Evolutionary conservation across 768 basidiomycete genomes (phyloP).

Genomic region (Trametes gibbosa): DNA sequence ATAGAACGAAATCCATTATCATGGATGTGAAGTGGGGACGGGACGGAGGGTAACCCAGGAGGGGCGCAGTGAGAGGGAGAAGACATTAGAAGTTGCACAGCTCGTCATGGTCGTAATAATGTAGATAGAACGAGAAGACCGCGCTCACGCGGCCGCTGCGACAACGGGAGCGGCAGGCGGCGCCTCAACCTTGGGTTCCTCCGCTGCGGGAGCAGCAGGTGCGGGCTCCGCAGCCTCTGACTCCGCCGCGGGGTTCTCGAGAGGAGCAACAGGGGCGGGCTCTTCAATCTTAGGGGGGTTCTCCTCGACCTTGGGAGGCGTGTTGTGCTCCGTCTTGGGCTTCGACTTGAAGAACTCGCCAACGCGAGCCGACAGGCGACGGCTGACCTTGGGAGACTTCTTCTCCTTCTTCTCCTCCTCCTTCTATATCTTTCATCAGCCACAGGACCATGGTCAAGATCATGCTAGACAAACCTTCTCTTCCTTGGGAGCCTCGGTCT

Average conservation of each 20-base stretch:
- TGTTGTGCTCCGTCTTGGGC: conserved; percentile 58
- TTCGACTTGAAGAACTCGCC: conserved; percentile 80
- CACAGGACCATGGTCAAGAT: neutral
- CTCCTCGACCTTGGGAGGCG: conserved; percentile 84
- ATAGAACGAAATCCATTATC: conserved; percentile 26
- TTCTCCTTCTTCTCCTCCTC: conserved; percentile 42
- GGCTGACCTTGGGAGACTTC: conserved; percentile 59
- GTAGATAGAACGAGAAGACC: conserved; percentile 32
- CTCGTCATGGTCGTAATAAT: conserved; percentile 39
- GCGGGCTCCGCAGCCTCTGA: conserved; percentile 37
- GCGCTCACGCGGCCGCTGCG: conserved; percentile 73
- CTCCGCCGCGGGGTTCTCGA: conserved; percentile 73
- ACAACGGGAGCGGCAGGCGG: conserved; percentile 65
- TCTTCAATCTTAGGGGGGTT: conserved; percentile 87
- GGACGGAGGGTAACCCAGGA: conserved; percentile 26
- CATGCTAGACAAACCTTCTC: conserved; percentile 48
- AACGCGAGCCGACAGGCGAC: conserved; percentile 83
- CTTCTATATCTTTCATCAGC: conserved; percentile 40
- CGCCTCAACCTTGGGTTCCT: conserved; percentile 37
- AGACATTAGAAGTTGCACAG: conserved; percentile 28
- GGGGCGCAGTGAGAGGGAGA: conserved; percentile 19
- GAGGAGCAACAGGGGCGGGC: conserved; percentile 75
- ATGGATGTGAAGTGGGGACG: conserved; percentile 35
- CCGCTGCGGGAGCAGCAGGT: conserved; percentile 29
- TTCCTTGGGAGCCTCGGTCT: conserved; percentile 53